A percentile compares a stretch with the other conserved stretches of the same genome.
Evolutionary conservation across 2,329 filamentous ascomycete genomes (phyloP).

Genomic region (Cadophora sp.): DNA sequence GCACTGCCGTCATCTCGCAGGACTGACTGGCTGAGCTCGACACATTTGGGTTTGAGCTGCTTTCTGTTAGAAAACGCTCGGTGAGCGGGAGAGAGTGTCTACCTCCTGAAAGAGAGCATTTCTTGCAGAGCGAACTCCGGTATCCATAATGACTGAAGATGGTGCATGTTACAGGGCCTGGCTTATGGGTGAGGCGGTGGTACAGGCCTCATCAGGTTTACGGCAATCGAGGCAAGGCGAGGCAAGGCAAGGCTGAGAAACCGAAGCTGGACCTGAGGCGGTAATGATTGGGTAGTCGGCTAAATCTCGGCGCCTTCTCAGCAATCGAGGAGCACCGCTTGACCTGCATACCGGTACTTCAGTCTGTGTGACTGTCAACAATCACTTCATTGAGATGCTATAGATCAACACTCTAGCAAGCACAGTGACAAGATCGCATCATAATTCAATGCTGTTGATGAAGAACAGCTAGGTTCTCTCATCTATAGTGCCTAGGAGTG

Average conservation of each 20-base stretch:
- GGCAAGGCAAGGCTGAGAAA: conserved; percentile 12
- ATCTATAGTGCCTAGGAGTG: no score
- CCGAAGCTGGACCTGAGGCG: not conserved
- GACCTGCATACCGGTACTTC: not conserved
- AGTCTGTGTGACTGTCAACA: no score
- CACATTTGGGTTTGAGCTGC: conserved; percentile 68
- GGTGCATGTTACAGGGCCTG: not conserved
- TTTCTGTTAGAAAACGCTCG: conserved; percentile 24
- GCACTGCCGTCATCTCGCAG: conserved; percentile 55
- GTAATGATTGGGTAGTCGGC: not conserved
- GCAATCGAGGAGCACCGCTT: not conserved
- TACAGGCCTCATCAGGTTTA: not conserved
- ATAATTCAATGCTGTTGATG: no score
- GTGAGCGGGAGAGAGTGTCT: not conserved
- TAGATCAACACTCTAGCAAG: no score
- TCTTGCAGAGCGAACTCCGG: conserved; percentile 37
- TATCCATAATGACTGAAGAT: conserved; percentile 37
- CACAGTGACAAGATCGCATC: no score
- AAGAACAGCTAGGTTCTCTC: no score
- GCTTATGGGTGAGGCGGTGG: not conserved
- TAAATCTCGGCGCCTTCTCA: not conserved
- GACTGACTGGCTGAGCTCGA: conserved; percentile 64
- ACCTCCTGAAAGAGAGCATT: conserved; percentile 46
- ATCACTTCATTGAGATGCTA: no score
- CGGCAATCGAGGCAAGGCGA: not conserved